Evolutionary conservation across 1,139 yeast genomes (phyloP).

Genomic region (Yamadazyma mexicana): DNA sequence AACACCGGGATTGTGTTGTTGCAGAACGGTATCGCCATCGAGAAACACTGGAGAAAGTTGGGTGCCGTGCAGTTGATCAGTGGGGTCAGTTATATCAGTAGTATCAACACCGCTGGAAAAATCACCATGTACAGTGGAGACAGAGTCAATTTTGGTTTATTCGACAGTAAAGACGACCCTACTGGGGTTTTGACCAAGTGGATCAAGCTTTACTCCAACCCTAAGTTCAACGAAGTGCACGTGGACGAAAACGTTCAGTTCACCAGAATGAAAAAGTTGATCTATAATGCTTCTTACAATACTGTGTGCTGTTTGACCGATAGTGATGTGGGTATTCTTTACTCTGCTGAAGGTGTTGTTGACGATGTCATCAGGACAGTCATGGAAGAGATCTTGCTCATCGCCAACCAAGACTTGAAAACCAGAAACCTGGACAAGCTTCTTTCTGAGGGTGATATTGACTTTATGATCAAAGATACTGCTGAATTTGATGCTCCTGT

Average conservation of each 20-base stretch:
- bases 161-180: constrained; percentile 9
- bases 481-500: constrained; percentile 20
- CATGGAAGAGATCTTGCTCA: constrained; percentile 24
- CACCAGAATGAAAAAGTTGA: constrained; percentile 33
- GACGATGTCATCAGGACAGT: constrained; percentile 20
- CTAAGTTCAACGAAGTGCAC: constrained; percentile 13
- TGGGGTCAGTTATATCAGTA: constrained; percentile 29
- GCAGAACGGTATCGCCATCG: constrained; percentile 35
- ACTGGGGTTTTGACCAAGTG: constrained; percentile 12
- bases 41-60: constrained; percentile 27
- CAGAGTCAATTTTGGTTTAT: constrained; percentile 19
- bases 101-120: constrained; percentile 21
- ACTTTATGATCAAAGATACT: constrained; percentile 17
- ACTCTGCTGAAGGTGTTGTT: constrained; percentile 11
- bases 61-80: constrained; percentile 18
- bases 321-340: constrained; percentile 26
- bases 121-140: constrained; percentile 34
- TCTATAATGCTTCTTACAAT: constrained; percentile 37
- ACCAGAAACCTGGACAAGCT: constrained; percentile 14
- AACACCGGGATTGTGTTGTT: constrained; percentile 23
- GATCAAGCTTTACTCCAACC: constrained; percentile 25
- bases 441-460: constrained; percentile 19
- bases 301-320: constrained; percentile 33
- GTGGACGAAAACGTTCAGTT: constrained; percentile 21
- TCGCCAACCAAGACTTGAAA: constrained; percentile 25